A percentile compares a stretch with the other conserved stretches of the same genome.
Evolutionary conservation across 768 basidiomycete species (phyloP).

Genomic region (Boletus insuetus): DNA sequence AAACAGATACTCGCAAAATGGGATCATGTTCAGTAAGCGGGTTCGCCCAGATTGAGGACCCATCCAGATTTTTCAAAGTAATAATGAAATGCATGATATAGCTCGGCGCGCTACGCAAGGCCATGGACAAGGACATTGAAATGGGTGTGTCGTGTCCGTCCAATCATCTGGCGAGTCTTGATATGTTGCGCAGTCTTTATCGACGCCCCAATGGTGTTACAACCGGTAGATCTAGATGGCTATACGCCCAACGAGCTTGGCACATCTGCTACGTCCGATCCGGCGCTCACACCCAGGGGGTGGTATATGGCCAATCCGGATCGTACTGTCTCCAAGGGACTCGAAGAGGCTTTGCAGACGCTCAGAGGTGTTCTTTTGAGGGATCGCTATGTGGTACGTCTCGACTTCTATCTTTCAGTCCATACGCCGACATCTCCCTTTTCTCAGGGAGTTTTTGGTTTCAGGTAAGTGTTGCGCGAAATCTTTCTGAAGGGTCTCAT

Average conservation of each 20-base stretch:
- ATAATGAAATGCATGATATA: conserved; percentile 24
- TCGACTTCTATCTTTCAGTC: background rate
- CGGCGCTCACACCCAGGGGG: conserved; percentile 54
- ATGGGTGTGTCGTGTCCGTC: conserved; percentile 42
- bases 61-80: background rate
- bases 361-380: conserved; percentile 57
- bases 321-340: conserved; percentile 49
- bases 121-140: conserved; percentile 62
- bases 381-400: conserved; percentile 63
- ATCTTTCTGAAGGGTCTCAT: background rate
- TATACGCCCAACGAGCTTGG: conserved; percentile 32
- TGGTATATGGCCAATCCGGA: conserved; percentile 69
- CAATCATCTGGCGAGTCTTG: background rate
- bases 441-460: conserved; percentile 71
- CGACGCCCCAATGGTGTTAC: conserved; percentile 66
- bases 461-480: conserved; percentile 47
- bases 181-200: conserved; percentile 54
- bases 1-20: conserved; percentile 70
- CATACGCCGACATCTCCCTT: background rate
- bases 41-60: conserved; percentile 37
- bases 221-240: conserved; percentile 57
- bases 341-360: conserved; percentile 53
- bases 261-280: conserved; percentile 43
- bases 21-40: conserved; percentile 65
- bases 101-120: conserved; percentile 73